Evolutionary conservation across 2,329 filamentous ascomycete genomes (phyloP), one percentile per base, ranked within the genome.

Genomic region (Aspergillus brunneoviolaceus): DNA sequence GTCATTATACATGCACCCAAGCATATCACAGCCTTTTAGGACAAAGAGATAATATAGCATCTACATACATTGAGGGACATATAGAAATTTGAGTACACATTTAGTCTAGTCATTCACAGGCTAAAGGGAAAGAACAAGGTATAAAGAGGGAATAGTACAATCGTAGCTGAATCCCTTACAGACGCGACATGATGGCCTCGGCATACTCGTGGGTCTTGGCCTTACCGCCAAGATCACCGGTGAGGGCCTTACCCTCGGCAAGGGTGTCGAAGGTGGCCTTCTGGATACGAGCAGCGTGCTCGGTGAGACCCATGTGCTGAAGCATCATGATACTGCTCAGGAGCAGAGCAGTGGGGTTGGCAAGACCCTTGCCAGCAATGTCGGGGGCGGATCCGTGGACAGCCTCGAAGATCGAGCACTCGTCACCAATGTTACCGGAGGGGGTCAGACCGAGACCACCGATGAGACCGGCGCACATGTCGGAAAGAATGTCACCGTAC

Each of bases 381-480:
- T 98, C 94, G 63, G 94, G 94, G 62, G 94, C 94, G 67, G 92
- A 96, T 72, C 94, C 94, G 85, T 99, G 95, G 73, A 99, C 95
- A 72, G 95, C 95, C 84, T 99, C 95, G 84, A 99, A 99, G 84
- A 98, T 97, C 78, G 92, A 96, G 89, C 92, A 98, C 84, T 96
- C 91, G 81, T 97, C 92, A 80, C 92, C 95, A 75, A 97, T 98
- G 87, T 99, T 99, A 75, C 94, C 95, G 45, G 94, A 98, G 67
- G 95, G 95, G 45, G 95, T 97, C 55, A 99, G 88, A 78, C 95
- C 95, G 66, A 99, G 90, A 80, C 95, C 95, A 77, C 95, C 95
- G 73, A 99, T 98, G 70, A 99, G 86, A 82, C 95, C 95, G 73
- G 95, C 95, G 84, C 95, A 98, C 92, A 98, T 96, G 80, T 99